phyloP scores from a whole-genome alignment of 257 asterid species.

The Verbascum thapsus region DNA sequence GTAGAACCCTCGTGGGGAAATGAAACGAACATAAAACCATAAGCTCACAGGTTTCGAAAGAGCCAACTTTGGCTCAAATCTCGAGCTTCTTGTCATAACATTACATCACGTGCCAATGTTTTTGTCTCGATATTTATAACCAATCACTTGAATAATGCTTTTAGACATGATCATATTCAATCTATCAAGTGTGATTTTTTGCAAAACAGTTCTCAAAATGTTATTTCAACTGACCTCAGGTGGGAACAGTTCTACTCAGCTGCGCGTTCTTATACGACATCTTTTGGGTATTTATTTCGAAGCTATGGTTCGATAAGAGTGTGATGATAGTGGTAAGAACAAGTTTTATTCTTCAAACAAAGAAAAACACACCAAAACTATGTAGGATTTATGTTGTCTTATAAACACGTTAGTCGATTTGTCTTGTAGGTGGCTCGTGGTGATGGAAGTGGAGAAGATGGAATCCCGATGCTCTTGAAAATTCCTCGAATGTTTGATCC shows the following conservation, averaged over 20 bases:
- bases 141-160: not conserved
- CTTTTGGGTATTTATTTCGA: slow-evolving; percentile 93
- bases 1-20: too few relatives aligned
- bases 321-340: slow-evolving; percentile 95
- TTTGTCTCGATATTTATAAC: too few relatives aligned
- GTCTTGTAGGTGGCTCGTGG: slow-evolving; percentile 83
- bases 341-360: not conserved
- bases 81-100: too few relatives aligned
- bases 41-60: too few relatives aligned
- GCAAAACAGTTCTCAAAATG: not conserved
- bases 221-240: slow-evolving; percentile 44
- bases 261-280: slow-evolving; percentile 94
- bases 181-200: too few relatives aligned
- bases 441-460: slow-evolving; percentile 95
- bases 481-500: slow-evolving; percentile 96
- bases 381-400: not conserved
- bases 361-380: not conserved
- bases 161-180: slow-evolving; percentile 1
- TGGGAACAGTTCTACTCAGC: slow-evolving; percentile 89
- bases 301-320: slow-evolving; percentile 89
- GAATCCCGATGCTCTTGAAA: slow-evolving; percentile 90
- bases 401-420: slow-evolving; percentile 16
- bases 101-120: too few relatives aligned
- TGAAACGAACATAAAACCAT: too few relatives aligned
- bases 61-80: too few relatives aligned